Percentiles rank a stretch among this genome's conserved stretches.
Evolutionary conservation across 495 filamentous ascomycete species (phyloP).

Genomic region (Daldinia decipiens): DNA sequence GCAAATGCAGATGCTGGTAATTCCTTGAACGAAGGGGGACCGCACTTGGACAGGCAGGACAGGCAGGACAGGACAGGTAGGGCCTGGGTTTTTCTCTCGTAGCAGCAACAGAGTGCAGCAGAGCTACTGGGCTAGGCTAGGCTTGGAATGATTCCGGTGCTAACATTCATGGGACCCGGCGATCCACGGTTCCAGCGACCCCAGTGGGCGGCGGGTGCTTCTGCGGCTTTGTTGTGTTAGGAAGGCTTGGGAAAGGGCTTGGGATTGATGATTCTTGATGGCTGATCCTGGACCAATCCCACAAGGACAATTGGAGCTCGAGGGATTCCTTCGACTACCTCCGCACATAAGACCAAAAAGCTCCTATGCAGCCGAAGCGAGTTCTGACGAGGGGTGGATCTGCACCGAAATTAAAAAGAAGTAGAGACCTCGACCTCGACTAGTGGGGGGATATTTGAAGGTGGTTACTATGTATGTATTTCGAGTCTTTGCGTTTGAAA

Average conservation of each 20-base stretch:
- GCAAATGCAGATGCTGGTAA: slow-evolving; percentile 35
- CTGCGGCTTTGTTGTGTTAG: slow-evolving; percentile 25
- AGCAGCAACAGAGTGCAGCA: neutral
- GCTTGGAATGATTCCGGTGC: slow-evolving; percentile 43
- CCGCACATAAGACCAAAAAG: slow-evolving; percentile 42
- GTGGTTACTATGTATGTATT: neutral
- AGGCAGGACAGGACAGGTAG: slow-evolving; percentile 10
- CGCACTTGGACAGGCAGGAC: slow-evolving; percentile 12
- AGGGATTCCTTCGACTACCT: slow-evolving; percentile 40
- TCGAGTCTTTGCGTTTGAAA: slow-evolving; percentile 1
- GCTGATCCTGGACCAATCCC: slow-evolving; percentile 40
- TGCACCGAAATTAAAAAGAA: slow-evolving; percentile 45
- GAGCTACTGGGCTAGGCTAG: slow-evolving; percentile 30
- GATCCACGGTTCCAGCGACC: slow-evolving; percentile 40
- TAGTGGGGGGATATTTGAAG: slow-evolving; percentile 31
- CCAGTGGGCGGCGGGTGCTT: slow-evolving; percentile 32
- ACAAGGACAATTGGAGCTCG: slow-evolving; percentile 40
- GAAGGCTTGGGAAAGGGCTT: slow-evolving; percentile 13
- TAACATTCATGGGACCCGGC: slow-evolving; percentile 40
- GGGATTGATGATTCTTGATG: slow-evolving; percentile 38
- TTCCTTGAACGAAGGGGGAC: slow-evolving; percentile 34
- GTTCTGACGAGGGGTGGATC: slow-evolving; percentile 45
- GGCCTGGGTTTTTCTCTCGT: slow-evolving; percentile 9
- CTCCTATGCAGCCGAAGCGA: slow-evolving; percentile 46
- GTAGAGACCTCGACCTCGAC: slow-evolving; percentile 29